Conservation (phyloP, 305 asterid species). For the Monarda citriodora region DNA sequence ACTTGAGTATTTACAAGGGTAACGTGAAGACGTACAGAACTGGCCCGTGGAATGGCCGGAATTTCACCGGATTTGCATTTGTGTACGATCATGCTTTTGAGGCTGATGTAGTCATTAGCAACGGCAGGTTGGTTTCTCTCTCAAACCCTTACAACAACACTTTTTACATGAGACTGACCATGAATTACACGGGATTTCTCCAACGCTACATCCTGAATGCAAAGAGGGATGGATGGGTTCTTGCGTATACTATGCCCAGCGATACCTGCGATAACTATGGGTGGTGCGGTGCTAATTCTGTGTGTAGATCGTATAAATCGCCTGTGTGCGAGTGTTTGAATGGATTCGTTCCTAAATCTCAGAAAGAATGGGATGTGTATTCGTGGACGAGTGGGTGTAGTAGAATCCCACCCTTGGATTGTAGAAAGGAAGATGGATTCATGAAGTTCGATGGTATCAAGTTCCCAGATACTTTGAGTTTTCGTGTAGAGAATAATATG, state of each 20-base stretch:
- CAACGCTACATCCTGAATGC: conserved; percentile 12
- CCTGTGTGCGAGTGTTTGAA: conserved; percentile 13
- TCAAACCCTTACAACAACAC: conserved; percentile 1
- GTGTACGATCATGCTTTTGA: not conserved
- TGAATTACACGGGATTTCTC: not conserved
- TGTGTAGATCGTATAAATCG: not conserved
- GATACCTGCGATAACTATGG: conserved; percentile 2
- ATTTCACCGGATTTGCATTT: conserved; percentile 12
- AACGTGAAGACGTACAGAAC: conserved; percentile 4
- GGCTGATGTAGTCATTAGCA: not conserved
- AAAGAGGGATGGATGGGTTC: conserved; percentile 12
- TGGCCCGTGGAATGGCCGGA: conserved; percentile 16
- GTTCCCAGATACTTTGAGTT: conserved; percentile 12
- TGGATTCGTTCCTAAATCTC: conserved; percentile 13
- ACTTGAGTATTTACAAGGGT: conserved; percentile 8
- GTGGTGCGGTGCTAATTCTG: conserved; percentile 5
- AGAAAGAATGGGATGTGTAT: conserved; percentile 1
- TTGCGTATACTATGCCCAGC: not conserved
- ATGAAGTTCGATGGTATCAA: conserved; percentile 1
- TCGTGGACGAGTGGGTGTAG: conserved; percentile 12
- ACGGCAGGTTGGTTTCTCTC: conserved; percentile 14
- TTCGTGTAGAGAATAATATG: not conserved
- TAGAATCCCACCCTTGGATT: conserved; percentile 1
- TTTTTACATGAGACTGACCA: not conserved
- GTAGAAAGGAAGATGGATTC: conserved; percentile 9